These are phyloP conservation scores for Scedosporium boydii DNA, from an alignment of 2,329 filamentous ascomycete genomes.

Conservation along the genomic window DNA sequence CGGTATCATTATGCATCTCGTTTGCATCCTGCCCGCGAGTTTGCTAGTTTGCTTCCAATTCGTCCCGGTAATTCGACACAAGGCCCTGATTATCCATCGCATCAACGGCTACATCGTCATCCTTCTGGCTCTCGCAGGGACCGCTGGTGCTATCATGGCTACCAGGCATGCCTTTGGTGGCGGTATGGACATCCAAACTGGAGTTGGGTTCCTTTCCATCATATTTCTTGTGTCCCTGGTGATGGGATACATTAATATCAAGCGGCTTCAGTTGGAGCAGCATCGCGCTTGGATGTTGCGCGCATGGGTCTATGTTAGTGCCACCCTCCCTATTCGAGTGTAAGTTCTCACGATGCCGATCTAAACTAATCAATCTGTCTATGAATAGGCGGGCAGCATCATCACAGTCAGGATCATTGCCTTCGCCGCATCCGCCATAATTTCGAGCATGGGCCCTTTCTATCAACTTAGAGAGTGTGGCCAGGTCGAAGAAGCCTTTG, in stretches of 20 bases:
- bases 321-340: not conserved
- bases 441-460: conserved; percentile 19
- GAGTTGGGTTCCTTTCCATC: conserved; percentile 30
- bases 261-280: conserved; percentile 48
- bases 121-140: conserved; percentile 32
- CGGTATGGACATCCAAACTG: conserved; percentile 33
- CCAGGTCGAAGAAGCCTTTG: conserved; percentile 32
- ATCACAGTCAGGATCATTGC: conserved; percentile 42
- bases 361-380: not conserved
- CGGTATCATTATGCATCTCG: conserved; percentile 35
- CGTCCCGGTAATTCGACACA: conserved; percentile 33
- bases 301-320: conserved; percentile 34
- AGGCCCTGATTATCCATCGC: conserved; percentile 41
- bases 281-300: conserved; percentile 55
- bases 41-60: conserved; percentile 37
- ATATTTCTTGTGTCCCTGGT: conserved; percentile 29
- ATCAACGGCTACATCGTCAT: conserved; percentile 47
- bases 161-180: conserved; percentile 41
- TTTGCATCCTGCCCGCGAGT: conserved; percentile 28
- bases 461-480: conserved; percentile 30
- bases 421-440: conserved; percentile 28
- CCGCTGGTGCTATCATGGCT: conserved; percentile 42
- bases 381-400: conserved; percentile 33
- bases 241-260: conserved; percentile 45
- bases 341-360: no score